Conservation (phyloP, 306 rosid species). For the Medicago truncatula region MtrunA17r5.0-ANR NC_053042.1:56471501-56472000, state of each 20-base stretch:
- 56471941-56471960: constrained; percentile 7
- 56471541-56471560: constrained; percentile 70
- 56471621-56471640: constrained; percentile 77
- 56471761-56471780: constrained; percentile 16
- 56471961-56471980: neutral
- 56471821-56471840: neutral
- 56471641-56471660: constrained; percentile 76
- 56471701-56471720: constrained; percentile 89
- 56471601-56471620: constrained; percentile 85
- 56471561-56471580: constrained; percentile 78
- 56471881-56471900: neutral
- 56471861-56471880: constrained; percentile 5
- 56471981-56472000: neutral
- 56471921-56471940: neutral
- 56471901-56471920: neutral
- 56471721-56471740: constrained; percentile 91
- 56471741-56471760: constrained; percentile 29
- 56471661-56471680: constrained; percentile 96
- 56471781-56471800: constrained; percentile 15
- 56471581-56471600: constrained; percentile 84
- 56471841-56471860: constrained; percentile 7
- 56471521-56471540: constrained; percentile 76
- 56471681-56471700: constrained; percentile 59
- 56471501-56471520: constrained; percentile 59
- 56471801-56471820: neutral